A percentile compares a stretch with the other conserved stretches of the same genome.
phyloP scores from a whole-genome alignment of 768 basidiomycete genomes.

The Leccinum sublutescens region DNA sequence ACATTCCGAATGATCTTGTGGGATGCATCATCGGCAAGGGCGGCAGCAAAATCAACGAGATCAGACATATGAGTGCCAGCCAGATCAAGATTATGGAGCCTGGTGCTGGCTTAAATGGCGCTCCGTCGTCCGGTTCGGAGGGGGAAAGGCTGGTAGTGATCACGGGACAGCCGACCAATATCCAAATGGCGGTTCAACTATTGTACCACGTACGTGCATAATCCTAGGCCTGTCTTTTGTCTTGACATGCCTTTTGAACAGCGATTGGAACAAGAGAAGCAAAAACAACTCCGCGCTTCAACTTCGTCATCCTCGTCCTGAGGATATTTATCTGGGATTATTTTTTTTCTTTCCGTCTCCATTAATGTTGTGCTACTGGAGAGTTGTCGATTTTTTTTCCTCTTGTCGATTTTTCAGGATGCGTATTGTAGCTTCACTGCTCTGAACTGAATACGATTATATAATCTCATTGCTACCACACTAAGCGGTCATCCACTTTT shows the following conservation, averaged over 20 bases:
- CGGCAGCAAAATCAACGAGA: slow-evolving; percentile 98
- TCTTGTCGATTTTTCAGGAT: slow-evolving; percentile 3
- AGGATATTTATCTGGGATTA: slow-evolving; percentile 6
- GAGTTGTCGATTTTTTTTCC: neutral
- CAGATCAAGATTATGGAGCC: slow-evolving; percentile 99
- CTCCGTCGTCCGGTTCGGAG: slow-evolving; percentile 71
- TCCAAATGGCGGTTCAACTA: slow-evolving; percentile 94
- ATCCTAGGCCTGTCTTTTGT: slow-evolving; percentile 3
- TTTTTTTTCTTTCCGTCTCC: neutral
- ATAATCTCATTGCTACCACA: slow-evolving; percentile 15
- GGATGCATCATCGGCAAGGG: slow-evolving; percentile 98
- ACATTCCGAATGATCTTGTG: slow-evolving; percentile 96
- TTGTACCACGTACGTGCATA: slow-evolving; percentile 70
- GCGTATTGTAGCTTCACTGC: neutral
- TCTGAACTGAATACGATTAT: slow-evolving; percentile 18
- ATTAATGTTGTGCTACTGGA: neutral
- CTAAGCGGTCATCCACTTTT: neutral
- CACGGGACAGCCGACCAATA: slow-evolving; percentile 91
- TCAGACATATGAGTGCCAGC: slow-evolving; percentile 91
- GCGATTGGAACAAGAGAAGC: slow-evolving; percentile 88
- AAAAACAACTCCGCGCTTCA: slow-evolving; percentile 63
- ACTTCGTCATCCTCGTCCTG: slow-evolving; percentile 31
- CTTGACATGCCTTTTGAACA: slow-evolving; percentile 30
- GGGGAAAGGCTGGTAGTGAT: slow-evolving; percentile 94
- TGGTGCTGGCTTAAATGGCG: slow-evolving; percentile 74